phyloP scores from a whole-genome alignment of 306 rosid genomes.

The Psophocarpus tetragonolobus region DNA sequence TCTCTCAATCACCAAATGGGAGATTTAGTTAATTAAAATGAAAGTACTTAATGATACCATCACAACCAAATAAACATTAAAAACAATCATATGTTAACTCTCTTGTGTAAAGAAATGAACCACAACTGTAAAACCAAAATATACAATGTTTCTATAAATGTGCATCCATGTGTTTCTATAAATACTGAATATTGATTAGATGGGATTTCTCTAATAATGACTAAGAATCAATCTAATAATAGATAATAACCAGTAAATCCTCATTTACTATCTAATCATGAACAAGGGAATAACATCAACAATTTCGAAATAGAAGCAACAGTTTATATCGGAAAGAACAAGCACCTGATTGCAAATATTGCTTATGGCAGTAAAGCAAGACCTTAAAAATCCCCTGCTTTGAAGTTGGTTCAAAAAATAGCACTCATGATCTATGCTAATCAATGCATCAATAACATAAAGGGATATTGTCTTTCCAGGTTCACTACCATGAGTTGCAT shows the following conservation, averaged over 20 bases:
- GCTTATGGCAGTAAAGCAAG: constrained; percentile 79
- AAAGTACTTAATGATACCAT: background rate
- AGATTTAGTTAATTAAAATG: background rate
- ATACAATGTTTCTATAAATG: background rate
- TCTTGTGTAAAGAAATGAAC: background rate
- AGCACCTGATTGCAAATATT: constrained; percentile 79
- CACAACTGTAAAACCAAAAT: constrained; percentile 16
- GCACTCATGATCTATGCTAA: constrained; percentile 84
- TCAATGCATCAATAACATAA: constrained; percentile 84
- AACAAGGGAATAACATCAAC: no score
- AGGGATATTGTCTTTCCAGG: constrained; percentile 89
- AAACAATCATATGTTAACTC: background rate
- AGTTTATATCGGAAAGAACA: constrained; percentile 26
- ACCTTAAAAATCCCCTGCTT: constrained; percentile 87
- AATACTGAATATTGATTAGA: no score
- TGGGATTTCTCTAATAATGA: no score
- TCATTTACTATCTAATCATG: no score
- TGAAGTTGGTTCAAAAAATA: constrained; percentile 88
- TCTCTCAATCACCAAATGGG: background rate
- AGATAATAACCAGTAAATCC: no score
- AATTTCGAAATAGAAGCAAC: background rate
- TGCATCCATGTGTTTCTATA: no score
- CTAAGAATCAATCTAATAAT: no score
- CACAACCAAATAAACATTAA: constrained; percentile 4
- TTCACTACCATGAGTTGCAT: constrained; percentile 92